Evolutionary conservation across 148 eudicot genomes (phyloP), one percentile per base, ranked within the genome.

Genomic region (Bassia scoparia): DNA sequence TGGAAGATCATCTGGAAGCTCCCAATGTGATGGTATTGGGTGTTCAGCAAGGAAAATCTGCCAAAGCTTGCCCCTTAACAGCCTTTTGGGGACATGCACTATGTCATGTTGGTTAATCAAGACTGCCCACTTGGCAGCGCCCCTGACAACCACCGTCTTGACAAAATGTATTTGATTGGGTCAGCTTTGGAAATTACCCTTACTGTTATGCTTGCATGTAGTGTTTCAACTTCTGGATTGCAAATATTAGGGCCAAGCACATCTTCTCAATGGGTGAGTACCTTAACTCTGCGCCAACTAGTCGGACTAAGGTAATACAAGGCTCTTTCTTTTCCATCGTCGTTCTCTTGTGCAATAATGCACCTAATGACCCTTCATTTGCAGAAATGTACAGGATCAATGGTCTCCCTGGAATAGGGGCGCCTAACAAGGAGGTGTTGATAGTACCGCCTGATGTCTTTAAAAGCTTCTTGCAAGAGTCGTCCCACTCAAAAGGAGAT

Each of bases 161-260:
- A 68, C 29, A 68, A 34, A 27, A 68, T 68, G 55, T 68, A 27
- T 20, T 68, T 48, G 21, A 68, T 68, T 0, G 71, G 55, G 9
- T 67, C 56, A 0, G 55, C 38, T 5, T 68, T 68, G 20, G 58
- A 68, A 2, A 68, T 48, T 2, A 68, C 71, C 13, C 18, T 35
- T 0, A 46, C 21, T 7, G 24, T 37, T 68, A 24, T 46, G 37
- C 54, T 18, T 37, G 41, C 41, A 37, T 37, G 41, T 37, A 37
- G 7, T 37, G 41, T 7, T 37, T 37, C 33, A 68, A 27, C 55
- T 46, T 68, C 14, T 68, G 55, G 4, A 46, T 68, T 5, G 55
- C 37, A 37, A 68, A 68, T 3, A 68, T 21, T 0, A 68, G 38
- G 6, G 56, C 41, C 2, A 27, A 21, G 16, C 59, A 48, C 2